Percentiles rank a stretch among this genome's conserved stretches.
These are phyloP conservation scores for Aspergillus uvarum DNA, from an alignment of 2,329 filamentous ascomycete genomes.

Conservation along the genomic window DNA sequence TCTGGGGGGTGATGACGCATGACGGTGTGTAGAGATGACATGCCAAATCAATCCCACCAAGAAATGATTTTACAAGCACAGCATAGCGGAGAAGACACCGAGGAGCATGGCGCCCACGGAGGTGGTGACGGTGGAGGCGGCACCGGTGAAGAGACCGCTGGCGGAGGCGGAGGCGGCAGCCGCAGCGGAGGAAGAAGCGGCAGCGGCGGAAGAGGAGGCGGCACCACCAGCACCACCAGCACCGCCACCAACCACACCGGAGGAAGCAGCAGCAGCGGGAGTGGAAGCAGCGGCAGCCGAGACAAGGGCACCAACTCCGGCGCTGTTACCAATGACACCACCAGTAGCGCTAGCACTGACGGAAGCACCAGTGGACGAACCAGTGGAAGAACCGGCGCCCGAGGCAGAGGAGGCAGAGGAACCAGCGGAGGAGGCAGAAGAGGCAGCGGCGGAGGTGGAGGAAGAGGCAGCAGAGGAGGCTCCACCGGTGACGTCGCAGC, in stretches of 20 bases:
- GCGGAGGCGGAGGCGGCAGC: conserved; percentile 12
- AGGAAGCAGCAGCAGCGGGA: conserved; percentile 12
- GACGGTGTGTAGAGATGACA: background rate
- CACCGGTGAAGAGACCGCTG: conserved; percentile 22
- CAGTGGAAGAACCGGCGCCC: conserved; percentile 13
- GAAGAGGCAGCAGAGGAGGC: conserved; percentile 14
- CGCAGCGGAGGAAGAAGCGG: conserved; percentile 10
- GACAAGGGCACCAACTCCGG: conserved; percentile 15
- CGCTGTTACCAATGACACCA: conserved; percentile 5
- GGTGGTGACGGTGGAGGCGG: conserved; percentile 24
- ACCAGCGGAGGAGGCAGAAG: conserved; percentile 15
- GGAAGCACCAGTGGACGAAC: conserved; percentile 12
- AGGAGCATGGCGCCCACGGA: conserved; percentile 22
- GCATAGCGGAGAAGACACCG: conserved; percentile 28
- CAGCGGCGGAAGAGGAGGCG: conserved; percentile 6
- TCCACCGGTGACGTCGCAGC: conserved; percentile 9
- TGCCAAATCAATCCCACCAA: background rate
- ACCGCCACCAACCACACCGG: conserved; percentile 1
- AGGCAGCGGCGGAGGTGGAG: conserved; percentile 13
- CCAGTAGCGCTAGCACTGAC: conserved; percentile 12
- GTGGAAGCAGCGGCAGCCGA: conserved; percentile 14
- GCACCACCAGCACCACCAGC: background rate
- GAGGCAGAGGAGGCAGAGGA: conserved; percentile 16
- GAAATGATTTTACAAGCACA: conserved; percentile 28
- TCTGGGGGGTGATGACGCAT: background rate